These are phyloP conservation scores for Scutellaria minor DNA, from an alignment of 257 asterid species.

Conservation along the genomic window DNA sequence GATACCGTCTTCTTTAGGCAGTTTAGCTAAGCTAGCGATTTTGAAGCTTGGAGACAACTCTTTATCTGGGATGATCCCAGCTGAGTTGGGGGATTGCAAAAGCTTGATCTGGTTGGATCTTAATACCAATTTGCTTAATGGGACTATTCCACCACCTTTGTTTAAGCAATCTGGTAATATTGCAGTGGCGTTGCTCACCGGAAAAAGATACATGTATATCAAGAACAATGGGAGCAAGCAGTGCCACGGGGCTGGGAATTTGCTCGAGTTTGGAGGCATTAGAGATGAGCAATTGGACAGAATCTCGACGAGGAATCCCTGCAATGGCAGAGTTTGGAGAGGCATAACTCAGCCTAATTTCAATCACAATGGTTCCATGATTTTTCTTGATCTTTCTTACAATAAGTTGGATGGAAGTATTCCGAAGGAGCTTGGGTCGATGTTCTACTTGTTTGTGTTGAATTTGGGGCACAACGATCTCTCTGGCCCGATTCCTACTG, in stretches of 20 bases:
- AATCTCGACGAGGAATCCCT: slow-evolving; percentile 67
- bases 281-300: slow-evolving; percentile 62
- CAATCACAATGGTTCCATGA: slow-evolving; percentile 90
- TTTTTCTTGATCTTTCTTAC: slow-evolving; percentile 83
- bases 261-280: slow-evolving; percentile 91
- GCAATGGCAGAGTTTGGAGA: slow-evolving; percentile 67
- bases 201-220: slow-evolving; percentile 65
- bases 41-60: slow-evolving; percentile 81
- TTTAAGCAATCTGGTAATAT: slow-evolving; percentile 85
- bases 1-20: slow-evolving; percentile 77
- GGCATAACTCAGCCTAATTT: slow-evolving; percentile 79
- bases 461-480: slow-evolving; percentile 79
- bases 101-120: slow-evolving; percentile 95
- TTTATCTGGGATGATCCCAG: slow-evolving; percentile 70
- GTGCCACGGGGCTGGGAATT: slow-evolving; percentile 92
- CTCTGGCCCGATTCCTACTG: slow-evolving; percentile 78
- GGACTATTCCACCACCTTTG: slow-evolving; percentile 70
- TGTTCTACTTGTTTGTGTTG: slow-evolving; percentile 70
- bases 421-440: slow-evolving; percentile 77
- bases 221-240: slow-evolving; percentile 75
- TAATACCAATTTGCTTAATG: slow-evolving; percentile 66
- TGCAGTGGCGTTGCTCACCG: slow-evolving; percentile 60
- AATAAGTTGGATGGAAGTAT: slow-evolving; percentile 73
- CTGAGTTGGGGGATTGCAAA: slow-evolving; percentile 76
- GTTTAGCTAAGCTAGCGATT: slow-evolving; percentile 68